Base-by-base conservation (phyloP, 305 asterid genomes). In the Fraxinus latifolia region DNA sequence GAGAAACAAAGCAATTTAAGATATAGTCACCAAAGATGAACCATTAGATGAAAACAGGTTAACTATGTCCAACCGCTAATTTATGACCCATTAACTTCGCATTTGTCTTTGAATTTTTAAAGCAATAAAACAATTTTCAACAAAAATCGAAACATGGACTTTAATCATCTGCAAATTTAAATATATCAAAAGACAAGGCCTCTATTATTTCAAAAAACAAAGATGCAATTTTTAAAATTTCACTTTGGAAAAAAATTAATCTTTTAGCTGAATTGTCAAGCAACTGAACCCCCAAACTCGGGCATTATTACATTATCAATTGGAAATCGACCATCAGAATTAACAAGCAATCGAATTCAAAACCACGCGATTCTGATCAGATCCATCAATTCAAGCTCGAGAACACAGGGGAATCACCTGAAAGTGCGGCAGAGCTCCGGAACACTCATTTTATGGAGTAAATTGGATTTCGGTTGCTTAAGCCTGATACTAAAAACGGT, bases 351-450 rank as follows among this genome's bases (percentile, higher is more conserved):
- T 27, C 55, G 78, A 70, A 62, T 15, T 25, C 72, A 77, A 77
- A 77, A 67, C 17, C 82, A 21, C 25, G 34, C 32, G 34, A 42
- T 39, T 74, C 14, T 15, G 21, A 71, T 53, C 32, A 53, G 37
- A 65, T 27, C 70, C 15, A 33, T 23, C 68, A 23, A 76, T 31
- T 75, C 42, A 73, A 86, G 33, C 79, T 23, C 53, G 4, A 37
- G 33, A 65, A 33, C 25, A 0, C 17, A 19, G 7, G 75, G 88
- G 25, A 74, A 32, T 76, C 87, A 95, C 99, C 99, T 95, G 82
- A 95, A 95, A 78, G 90, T 94, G 25, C 99, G 98, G 87, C 99
- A 95, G 39, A 95, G 99, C 88, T 96, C 99, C 0, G 99, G 99
- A 83, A 96, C 98, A 74, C 97, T 92, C 99, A 96, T 96, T 82